Evolutionary conservation across 257 asterid genomes (phyloP).

Genomic region (Jaltomata sinuosa): DNA sequence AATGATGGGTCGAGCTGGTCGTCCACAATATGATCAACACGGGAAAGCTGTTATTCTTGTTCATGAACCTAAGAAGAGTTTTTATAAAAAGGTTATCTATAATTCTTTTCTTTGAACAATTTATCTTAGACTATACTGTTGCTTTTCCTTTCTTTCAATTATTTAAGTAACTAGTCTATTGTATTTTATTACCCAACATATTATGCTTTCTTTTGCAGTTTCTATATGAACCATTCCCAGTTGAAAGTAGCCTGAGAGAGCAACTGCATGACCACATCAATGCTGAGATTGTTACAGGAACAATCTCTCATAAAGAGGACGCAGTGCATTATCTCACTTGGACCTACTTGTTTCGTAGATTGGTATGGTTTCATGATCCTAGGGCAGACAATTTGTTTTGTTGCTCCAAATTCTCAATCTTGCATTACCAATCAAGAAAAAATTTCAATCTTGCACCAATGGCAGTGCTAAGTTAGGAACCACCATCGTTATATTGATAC

Average conservation of each 20-base stretch:
- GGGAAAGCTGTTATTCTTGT: conserved; percentile 99
- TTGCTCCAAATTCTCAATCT: background rate
- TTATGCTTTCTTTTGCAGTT: conserved; percentile 43
- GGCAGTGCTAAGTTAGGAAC: background rate
- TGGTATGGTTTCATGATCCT: conserved; percentile 45
- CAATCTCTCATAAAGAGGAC: conserved; percentile 86
- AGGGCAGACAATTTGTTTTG: background rate
- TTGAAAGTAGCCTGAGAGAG: conserved; percentile 97
- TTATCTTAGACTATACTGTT: background rate
- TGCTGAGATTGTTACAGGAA: conserved; percentile 96
- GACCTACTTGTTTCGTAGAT: conserved; percentile 93
- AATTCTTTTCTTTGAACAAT: background rate
- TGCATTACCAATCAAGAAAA: background rate
- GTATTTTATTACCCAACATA: background rate
- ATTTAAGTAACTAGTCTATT: background rate
- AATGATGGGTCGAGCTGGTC: conserved; percentile 99
- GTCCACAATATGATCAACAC: conserved; percentile 97
- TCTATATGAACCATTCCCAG: conserved; percentile 98
- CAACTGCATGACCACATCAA: conserved; percentile 92
- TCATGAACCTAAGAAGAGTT: conserved; percentile 97
- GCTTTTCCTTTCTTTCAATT: background rate
- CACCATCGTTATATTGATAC: background rate
- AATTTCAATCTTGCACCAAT: background rate
- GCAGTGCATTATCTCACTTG: conserved; percentile 97
- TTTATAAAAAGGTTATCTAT: conserved; percentile 75